phyloP scores from a whole-genome alignment of 225 moss, liverwort and hornwort species.

The Marchantia polymorpha region DNA sequence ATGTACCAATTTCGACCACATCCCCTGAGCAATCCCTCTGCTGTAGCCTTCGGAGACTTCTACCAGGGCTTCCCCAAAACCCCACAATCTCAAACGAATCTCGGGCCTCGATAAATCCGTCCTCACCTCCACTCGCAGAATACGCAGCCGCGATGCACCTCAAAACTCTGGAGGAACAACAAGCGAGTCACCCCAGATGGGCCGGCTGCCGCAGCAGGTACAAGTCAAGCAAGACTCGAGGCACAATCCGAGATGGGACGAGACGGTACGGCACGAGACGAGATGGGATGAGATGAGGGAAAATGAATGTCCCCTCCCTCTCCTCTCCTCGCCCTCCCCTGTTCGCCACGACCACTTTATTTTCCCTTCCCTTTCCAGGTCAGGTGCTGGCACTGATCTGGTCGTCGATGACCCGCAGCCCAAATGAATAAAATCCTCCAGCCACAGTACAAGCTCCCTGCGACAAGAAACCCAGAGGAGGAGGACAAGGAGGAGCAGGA shows the following conservation, averaged over 20 bases:
- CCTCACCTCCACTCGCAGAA: background rate
- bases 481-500: no score
- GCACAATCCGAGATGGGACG: background rate
- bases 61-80: background rate
- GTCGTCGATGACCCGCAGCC: background rate
- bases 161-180: background rate
- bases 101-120: background rate
- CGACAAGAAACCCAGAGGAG: no score
- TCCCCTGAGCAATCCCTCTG: background rate
- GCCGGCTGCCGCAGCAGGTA: background rate
- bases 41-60: background rate
- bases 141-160: background rate
- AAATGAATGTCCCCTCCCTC: background rate
- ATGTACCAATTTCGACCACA: background rate
- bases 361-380: constrained; percentile 1
- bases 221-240: background rate
- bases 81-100: background rate
- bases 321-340: background rate
- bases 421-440: background rate
- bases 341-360: background rate
- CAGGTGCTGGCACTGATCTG: background rate
- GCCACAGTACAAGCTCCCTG: background rate
- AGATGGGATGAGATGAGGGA: background rate
- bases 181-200: background rate
- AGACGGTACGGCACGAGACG: background rate